Conservation (phyloP, 257 asterid species). For the Penstemon newberryi region DNA sequence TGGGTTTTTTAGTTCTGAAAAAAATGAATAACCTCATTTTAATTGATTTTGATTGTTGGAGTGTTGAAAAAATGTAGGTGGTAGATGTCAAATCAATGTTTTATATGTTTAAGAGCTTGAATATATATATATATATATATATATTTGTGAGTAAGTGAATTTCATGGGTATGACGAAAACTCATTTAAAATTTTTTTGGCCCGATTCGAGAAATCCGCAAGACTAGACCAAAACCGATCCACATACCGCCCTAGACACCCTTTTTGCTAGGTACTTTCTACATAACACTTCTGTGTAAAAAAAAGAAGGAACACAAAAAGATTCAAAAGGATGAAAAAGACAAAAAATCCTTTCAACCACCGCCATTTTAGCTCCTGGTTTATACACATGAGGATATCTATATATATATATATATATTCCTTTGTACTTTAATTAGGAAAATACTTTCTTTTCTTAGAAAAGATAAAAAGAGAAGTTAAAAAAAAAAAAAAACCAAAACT, state of each 20-base stretch:
- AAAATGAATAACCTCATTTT: too few relatives aligned
- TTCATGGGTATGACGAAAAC: not conserved
- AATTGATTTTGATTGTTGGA: too few relatives aligned
- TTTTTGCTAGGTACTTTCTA: conserved; percentile 27
- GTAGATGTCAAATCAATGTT: too few relatives aligned
- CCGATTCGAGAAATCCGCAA: too few relatives aligned
- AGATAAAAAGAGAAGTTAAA: not conserved
- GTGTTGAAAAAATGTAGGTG: too few relatives aligned
- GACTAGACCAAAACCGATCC: too few relatives aligned
- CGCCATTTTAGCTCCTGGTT: conserved; percentile 30
- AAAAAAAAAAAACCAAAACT: conserved; percentile 27
- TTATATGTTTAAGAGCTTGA: too few relatives aligned
- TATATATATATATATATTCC: conserved; percentile 31
- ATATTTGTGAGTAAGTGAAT: not conserved
- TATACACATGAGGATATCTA: conserved; percentile 27
- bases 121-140: too few relatives aligned
- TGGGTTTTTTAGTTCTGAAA: too few relatives aligned
- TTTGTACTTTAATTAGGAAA: conserved; percentile 26
- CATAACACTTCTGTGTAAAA: conserved; percentile 35
- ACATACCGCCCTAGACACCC: not conserved
- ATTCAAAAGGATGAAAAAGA: not conserved
- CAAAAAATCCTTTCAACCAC: conserved; percentile 22
- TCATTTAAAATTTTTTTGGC: too few relatives aligned
- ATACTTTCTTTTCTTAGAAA: conserved; percentile 2
- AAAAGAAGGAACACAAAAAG: conserved; percentile 14